These are phyloP conservation scores for Kwoniella dendrophila DNA, from an alignment of 768 basidiomycete species.

Conservation along the genomic window DNA sequence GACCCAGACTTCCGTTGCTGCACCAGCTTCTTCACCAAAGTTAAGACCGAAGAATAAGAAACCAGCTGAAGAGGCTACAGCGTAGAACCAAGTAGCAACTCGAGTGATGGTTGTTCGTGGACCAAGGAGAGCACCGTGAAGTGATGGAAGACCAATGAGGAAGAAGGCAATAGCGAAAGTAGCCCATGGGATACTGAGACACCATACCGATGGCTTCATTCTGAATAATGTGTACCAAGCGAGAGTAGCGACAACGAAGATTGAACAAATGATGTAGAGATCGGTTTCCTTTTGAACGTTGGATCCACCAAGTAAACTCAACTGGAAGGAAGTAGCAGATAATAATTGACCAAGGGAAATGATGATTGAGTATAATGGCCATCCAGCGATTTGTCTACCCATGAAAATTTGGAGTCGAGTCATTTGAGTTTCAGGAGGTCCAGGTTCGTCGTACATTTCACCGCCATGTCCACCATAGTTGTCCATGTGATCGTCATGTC, in stretches of 20 bases:
- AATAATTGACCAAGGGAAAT: slow-evolving; percentile 78
- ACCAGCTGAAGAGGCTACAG: slow-evolving; percentile 85
- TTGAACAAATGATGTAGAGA: slow-evolving; percentile 84
- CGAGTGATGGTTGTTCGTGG: slow-evolving; percentile 72
- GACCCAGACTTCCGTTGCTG: slow-evolving; percentile 93
- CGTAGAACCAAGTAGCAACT: slow-evolving; percentile 85
- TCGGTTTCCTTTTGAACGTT: slow-evolving; percentile 79
- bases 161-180: slow-evolving; percentile 91
- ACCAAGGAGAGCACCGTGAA: slow-evolving; percentile 64
- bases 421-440: slow-evolving; percentile 69
- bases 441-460: slow-evolving; percentile 43
- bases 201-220: slow-evolving; percentile 81
- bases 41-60: slow-evolving; percentile 94
- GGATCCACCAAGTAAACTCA: slow-evolving; percentile 82
- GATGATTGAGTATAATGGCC: slow-evolving; percentile 90
- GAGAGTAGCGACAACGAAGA: slow-evolving; percentile 80
- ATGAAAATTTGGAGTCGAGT: slow-evolving; percentile 79
- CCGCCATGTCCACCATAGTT: slow-evolving; percentile 46
- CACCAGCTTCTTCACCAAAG: slow-evolving; percentile 97
- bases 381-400: slow-evolving; percentile 75
- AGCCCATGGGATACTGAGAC: slow-evolving; percentile 82
- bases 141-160: slow-evolving; percentile 82
- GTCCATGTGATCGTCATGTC: slow-evolving; percentile 40
- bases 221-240: slow-evolving; percentile 92
- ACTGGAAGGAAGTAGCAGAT: slow-evolving; percentile 73